A percentile compares a stretch with the other conserved stretches of the same genome.
Evolutionary conservation across 106 monocot genomes (phyloP).

Genomic region (Vanilla planifolia): DNA sequence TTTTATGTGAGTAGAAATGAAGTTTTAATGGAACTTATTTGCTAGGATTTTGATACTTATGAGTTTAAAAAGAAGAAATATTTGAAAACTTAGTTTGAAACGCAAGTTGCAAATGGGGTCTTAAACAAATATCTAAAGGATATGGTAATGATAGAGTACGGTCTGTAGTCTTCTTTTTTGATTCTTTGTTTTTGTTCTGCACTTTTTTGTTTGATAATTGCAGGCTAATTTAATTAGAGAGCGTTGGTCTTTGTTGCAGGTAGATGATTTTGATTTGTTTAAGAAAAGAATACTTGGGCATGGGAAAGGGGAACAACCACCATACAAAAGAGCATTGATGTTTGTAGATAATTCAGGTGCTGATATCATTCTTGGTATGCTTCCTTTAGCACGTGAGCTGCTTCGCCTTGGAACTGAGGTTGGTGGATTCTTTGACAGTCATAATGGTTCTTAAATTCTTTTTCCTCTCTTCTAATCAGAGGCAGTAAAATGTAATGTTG

Average conservation of each 20-base stretch:
- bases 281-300: conserved; percentile 59
- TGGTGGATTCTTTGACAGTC: not conserved
- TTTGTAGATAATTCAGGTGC: conserved; percentile 99
- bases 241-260: conserved; percentile 30
- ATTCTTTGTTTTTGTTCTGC: not conserved
- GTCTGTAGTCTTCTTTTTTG: no score
- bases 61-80: no score
- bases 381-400: conserved; percentile 88
- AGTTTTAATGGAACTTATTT: no score
- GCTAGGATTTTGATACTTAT: no score
- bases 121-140: no score
- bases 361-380: conserved; percentile 98
- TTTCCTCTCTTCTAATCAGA: not conserved
- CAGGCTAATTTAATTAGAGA: not conserved
- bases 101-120: no score
- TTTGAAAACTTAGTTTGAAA: no score
- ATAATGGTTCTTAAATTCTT: not conserved
- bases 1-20: no score
- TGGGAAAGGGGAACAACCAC: conserved; percentile 22
- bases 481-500: not conserved
- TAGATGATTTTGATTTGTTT: conserved; percentile 96
- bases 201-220: not conserved
- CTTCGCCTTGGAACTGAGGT: conserved; percentile 90
- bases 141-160: no score
- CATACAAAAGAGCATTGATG: conserved; percentile 85